phyloP scores from a whole-genome alignment of 2,329 filamentous ascomycete genomes.

The Xylariaceae sp. region DNA sequence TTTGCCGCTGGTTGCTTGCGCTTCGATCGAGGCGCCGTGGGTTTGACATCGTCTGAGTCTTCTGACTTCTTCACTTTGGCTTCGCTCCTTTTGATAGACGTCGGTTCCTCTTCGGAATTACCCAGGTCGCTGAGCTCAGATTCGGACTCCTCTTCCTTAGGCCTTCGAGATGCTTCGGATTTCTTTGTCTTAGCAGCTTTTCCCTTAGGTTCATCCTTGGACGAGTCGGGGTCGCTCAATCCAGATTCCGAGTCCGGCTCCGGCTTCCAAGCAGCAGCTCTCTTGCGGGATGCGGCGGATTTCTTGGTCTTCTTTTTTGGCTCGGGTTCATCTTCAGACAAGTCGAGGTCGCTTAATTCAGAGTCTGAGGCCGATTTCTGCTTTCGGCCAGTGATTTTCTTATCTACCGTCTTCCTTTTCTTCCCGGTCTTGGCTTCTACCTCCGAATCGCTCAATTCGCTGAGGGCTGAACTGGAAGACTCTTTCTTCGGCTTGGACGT shows the following conservation, averaged over 20 bases:
- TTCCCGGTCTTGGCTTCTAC: conserved; percentile 21
- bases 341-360: conserved; percentile 21
- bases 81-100: conserved; percentile 19
- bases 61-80: conserved; percentile 30
- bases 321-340: conserved; percentile 25
- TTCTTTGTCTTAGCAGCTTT: conserved; percentile 18
- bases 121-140: conserved; percentile 23
- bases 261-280: conserved; percentile 1
- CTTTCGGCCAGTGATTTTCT: conserved; percentile 15
- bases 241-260: conserved; percentile 18
- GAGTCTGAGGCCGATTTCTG: conserved; percentile 25
- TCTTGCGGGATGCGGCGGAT: conserved; percentile 13
- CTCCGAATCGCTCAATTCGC: conserved; percentile 29
- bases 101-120: conserved; percentile 30
- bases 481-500: conserved; percentile 32
- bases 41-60: conserved; percentile 31
- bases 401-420: conserved; percentile 17
- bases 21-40: conserved; percentile 20
- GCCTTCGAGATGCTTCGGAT: conserved; percentile 12
- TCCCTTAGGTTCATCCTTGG: conserved; percentile 30
- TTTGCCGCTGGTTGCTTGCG: conserved; percentile 25
- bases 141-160: conserved; percentile 24
- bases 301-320: conserved; percentile 20
- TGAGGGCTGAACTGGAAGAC: conserved; percentile 31
- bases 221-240: conserved; percentile 18